phyloP scores from a whole-genome alignment of 2,329 filamentous ascomycete genomes.

The Xylariaceae sp. region DNA sequence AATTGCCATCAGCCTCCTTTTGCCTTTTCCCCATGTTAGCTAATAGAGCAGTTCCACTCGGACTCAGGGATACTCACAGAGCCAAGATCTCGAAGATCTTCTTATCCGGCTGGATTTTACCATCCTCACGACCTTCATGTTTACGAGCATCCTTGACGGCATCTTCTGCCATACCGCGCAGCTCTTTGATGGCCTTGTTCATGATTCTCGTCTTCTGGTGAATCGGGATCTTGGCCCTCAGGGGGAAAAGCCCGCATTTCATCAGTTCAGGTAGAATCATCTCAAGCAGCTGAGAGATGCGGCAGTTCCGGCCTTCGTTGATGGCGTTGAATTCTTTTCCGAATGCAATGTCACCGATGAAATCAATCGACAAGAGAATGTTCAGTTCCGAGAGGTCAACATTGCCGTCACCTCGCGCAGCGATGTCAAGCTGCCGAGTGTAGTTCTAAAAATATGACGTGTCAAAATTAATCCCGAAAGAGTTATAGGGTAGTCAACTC shows the following conservation, averaged over 20 bases:
- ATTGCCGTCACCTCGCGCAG: conserved; percentile 1
- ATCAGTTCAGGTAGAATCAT: conserved; percentile 17
- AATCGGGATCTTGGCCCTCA: conserved; percentile 13
- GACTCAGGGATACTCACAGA: conserved; percentile 4
- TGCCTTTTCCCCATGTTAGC: conserved; percentile 8
- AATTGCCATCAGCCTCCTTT: conserved; percentile 14
- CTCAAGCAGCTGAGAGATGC: conserved; percentile 16
- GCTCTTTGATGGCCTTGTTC: conserved; percentile 13
- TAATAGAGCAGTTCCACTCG: not conserved
- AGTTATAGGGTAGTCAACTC: not conserved
- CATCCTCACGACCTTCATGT: not conserved
- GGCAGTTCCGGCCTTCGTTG: conserved; percentile 13
- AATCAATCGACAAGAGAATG: conserved; percentile 16
- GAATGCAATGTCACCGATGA: conserved; percentile 18
- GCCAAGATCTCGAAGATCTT: conserved; percentile 17
- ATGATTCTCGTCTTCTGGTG: conserved; percentile 12
- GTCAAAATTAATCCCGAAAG: not conserved
- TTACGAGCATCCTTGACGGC: conserved; percentile 13
- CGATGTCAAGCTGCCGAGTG: conserved; percentile 10
- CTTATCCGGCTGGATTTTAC: conserved; percentile 12
- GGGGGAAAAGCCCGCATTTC: conserved; percentile 16
- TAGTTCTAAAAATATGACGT: conserved; percentile 9
- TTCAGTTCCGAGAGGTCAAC: conserved; percentile 13
- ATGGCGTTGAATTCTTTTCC: conserved; percentile 16
- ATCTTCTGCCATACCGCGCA: conserved; percentile 14